phyloP scores from a whole-genome alignment of 176 grass and related monocot genomes.

The Oropetium thomaeum region DNA sequence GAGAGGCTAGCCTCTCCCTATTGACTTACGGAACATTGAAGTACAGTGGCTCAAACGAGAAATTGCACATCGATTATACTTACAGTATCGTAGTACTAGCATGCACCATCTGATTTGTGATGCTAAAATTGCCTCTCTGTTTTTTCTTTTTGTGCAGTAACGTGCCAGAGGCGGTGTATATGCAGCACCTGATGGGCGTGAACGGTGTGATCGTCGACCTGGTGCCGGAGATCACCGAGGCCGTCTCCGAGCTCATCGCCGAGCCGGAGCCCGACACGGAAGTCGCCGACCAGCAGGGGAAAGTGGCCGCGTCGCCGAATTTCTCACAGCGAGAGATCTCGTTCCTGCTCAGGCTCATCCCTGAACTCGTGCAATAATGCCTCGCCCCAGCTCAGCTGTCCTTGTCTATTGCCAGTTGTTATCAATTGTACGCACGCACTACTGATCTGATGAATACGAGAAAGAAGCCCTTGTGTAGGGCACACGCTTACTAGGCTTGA shows the following conservation, averaged over 20 bases:
- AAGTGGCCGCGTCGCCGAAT: slow-evolving; percentile 30
- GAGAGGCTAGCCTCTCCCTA: slow-evolving; percentile 71
- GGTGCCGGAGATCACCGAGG: slow-evolving; percentile 73
- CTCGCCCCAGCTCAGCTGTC: background rate
- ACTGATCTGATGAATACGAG: background rate
- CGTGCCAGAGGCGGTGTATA: slow-evolving; percentile 84
- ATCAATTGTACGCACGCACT: background rate
- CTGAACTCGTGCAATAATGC: slow-evolving; percentile 69
- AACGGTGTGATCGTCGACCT: slow-evolving; percentile 85
- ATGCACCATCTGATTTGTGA: background rate
- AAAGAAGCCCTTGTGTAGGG: slow-evolving; percentile 16
- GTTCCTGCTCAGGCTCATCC: slow-evolving; percentile 86
- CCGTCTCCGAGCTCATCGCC: slow-evolving; percentile 47
- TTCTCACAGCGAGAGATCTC: slow-evolving; percentile 78
- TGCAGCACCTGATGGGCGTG: slow-evolving; percentile 90
- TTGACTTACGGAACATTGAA: slow-evolving; percentile 81
- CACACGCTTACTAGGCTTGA: background rate
- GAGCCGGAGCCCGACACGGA: slow-evolving; percentile 1
- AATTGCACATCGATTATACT: background rate
- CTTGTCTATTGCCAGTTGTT: background rate
- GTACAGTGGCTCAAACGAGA: too few species aligned
- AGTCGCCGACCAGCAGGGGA: background rate
- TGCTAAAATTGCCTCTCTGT: background rate
- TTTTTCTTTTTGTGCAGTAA: slow-evolving; percentile 46
- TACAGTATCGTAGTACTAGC: background rate